Percentiles rank a stretch among this genome's conserved stretches.
Conservation (phyloP, 495 filamentous ascomycete genomes). For the Penicillium canescens region DNA sequence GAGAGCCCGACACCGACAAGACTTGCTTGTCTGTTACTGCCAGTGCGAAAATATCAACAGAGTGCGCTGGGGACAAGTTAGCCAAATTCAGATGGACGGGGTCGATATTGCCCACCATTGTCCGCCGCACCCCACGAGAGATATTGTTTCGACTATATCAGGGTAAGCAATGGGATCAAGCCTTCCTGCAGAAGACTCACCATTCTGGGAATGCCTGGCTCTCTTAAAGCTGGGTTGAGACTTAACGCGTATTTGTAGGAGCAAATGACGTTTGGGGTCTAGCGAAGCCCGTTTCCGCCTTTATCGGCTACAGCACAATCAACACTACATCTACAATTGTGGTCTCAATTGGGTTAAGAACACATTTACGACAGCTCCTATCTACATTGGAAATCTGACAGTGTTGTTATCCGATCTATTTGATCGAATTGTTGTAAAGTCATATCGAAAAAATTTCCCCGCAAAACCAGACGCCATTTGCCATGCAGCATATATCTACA, state of each 20-base stretch:
- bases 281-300: conserved; percentile 3
- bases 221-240: conserved; percentile 2
- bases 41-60: conserved; percentile 85
- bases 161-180: neutral
- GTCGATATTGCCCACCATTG: conserved; percentile 57
- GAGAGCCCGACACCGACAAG: conserved; percentile 80
- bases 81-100: neutral
- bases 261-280: conserved; percentile 16
- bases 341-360: no score
- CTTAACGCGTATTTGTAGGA: neutral
- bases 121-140: conserved; percentile 87
- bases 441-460: conserved; percentile 18
- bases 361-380: no score
- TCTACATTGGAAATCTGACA: neutral
- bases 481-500: conserved; percentile 44
- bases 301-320: neutral
- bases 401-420: conserved; percentile 2
- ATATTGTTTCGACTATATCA: conserved; percentile 90
- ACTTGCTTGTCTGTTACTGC: conserved; percentile 76
- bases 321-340: no score
- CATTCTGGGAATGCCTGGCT: neutral
- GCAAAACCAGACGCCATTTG: conserved; percentile 42
- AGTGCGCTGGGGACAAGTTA: conserved; percentile 63
- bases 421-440: conserved; percentile 6
- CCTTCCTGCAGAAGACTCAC: neutral